A percentile compares a stretch with the other conserved stretches of the same genome.
phyloP scores from a whole-genome alignment of 2,329 filamentous ascomycete genomes.

The Fusarium sp. region DNA sequence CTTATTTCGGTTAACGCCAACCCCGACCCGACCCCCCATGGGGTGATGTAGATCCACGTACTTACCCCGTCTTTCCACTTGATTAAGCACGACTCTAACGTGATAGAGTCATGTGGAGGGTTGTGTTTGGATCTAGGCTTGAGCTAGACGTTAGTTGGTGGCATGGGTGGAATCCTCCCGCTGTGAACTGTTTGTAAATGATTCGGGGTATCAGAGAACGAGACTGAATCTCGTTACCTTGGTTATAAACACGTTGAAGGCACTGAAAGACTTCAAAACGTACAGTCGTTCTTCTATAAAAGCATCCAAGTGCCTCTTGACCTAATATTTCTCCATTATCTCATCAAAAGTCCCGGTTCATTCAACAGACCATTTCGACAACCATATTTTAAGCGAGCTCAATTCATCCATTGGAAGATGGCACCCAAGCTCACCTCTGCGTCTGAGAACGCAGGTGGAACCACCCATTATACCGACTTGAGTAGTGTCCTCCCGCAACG shows the following conservation, averaged over 20 bases:
- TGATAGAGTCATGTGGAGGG: not conserved
- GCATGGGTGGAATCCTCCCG: not conserved
- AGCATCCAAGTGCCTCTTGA: not conserved
- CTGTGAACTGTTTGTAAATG: not conserved
- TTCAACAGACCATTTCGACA: not conserved
- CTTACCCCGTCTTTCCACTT: not conserved
- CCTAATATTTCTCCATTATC: not conserved
- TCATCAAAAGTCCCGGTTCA: not conserved
- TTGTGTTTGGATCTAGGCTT: not conserved
- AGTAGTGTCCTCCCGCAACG: not conserved
- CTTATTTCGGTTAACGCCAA: not conserved
- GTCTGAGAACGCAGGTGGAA: not conserved
- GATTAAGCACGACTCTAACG: not conserved
- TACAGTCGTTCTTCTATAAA: not conserved
- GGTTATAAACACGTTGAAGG: not conserved
- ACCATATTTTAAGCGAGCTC: not conserved
- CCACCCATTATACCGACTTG: not conserved
- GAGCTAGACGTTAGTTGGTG: not conserved
- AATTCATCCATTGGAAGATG: not conserved
- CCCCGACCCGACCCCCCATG: not conserved
- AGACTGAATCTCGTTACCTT: not conserved
- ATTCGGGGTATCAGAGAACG: not conserved
- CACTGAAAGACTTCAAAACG: not conserved
- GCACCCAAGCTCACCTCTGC: not conserved
- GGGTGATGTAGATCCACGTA: not conserved